Base-by-base conservation (phyloP, 2,329 filamentous ascomycete genomes). In the Nemania abortiva region DNA sequence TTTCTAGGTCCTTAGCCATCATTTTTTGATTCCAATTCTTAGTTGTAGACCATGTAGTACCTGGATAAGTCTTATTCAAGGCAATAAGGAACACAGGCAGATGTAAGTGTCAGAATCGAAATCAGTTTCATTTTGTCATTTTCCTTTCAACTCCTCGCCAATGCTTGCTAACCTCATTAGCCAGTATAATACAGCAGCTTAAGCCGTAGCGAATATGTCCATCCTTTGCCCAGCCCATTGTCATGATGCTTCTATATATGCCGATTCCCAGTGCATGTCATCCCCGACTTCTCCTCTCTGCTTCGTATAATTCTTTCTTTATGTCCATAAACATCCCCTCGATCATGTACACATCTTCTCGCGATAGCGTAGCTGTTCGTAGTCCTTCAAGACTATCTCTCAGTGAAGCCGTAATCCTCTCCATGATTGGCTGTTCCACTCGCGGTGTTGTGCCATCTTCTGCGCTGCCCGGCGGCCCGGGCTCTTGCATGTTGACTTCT, bases 261-360 rank as follows among this genome's bases (percentile, higher is more conserved):
- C 52, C 20, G 18, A 64, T 58, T 13, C 47, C 49, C 34, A n/a
- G 54, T 58, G 31, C 42, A 39, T 15, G 7, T 20, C 57, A 61
- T 58, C 27, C 34, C n/a, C 78, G 74, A 45, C 87, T 86, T 70
- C 91, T 85, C 74, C 84, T 84, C 74, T 90, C 90, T 18, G 92
- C 93, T 65, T 90, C 88, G 78, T 92, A 92, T 60, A 95, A 85
- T 78, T 92, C 89, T 71, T 88, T 86, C 79, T 92, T 91, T 72
- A 95, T 88, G 78, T 95, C 91, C 83, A 95, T 93, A 77, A 96
- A 85, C 74, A 93, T 82, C 77, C 95, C 91, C 76, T 96, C 93
- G 72, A 96, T 85, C 77, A 91, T 86, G 68, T 90, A 86, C 62
- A 94, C 88, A 69, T 93, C 89, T 11, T 87, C 84, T 11, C 88